Base-by-base conservation (phyloP, 2,329 filamentous ascomycete genomes). In the Zasmidium cellare region DNA sequence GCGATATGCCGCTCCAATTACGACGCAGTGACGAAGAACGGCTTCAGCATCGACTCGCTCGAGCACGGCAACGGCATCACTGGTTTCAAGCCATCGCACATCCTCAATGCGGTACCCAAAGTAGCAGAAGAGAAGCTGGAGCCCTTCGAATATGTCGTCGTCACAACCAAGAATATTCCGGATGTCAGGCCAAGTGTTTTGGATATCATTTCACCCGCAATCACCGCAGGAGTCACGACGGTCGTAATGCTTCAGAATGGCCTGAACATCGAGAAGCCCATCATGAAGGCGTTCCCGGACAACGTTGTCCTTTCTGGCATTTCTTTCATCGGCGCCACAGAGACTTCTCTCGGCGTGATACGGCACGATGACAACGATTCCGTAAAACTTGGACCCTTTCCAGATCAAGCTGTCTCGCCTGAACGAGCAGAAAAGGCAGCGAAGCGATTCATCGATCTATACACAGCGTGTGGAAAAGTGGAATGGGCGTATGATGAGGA, bases 241-340 rank as follows among this genome's bases (percentile, higher is more conserved):
- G 80, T 87, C 46, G 75, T 86, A 0, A 76, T 87, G 6, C 72
- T 84, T 3, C 85, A 87, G 60, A 87, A 87, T 65, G 85, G 85
- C 0, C 71, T 87, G n/a, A 84, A 86, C 64, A 87, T 87, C 60
- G 83, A 87, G 61, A 78, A 76, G 45, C 82, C 83, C 0, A 66
- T 87, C 19, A 66, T 82, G 18, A 56, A 66, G 0, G 69, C 72
- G 0, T 85, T 85, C 64, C 83, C 84, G 0, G 57, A 67, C 2
- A 86, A 83, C 58, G 68, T 78, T 0, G 65, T 85, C 6, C 73
- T 87, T 1, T 82, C 79, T 2, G 82, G 82, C 3, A 76, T 86
- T 9, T 79, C 77, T 2, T 72, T 81, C 51, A 84, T 82, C 54
- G 80, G 82, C 23, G 77, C 80, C 2, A 77, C 78, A 3, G 82